phyloP scores from a whole-genome alignment of 306 rosid genomes.

The Pyrus bretschneideri region DNA sequence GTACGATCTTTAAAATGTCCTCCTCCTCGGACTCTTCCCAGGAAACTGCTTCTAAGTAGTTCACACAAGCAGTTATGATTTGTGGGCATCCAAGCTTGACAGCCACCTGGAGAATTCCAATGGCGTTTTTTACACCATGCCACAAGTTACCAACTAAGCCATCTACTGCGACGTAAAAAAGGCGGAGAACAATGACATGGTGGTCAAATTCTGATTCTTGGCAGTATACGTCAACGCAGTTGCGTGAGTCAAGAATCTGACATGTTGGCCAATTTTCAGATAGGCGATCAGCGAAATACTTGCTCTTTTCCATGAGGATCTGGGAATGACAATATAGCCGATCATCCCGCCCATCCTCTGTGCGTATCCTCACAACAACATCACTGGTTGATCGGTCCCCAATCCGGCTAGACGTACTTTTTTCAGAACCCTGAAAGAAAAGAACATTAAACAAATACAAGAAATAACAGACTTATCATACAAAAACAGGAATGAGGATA shows the following conservation, averaged over 20 bases:
- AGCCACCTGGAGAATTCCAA: slow-evolving; percentile 76
- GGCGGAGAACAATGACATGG: slow-evolving; percentile 68
- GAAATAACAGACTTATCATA: neutral
- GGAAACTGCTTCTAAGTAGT: slow-evolving; percentile 79
- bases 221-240: slow-evolving; percentile 82
- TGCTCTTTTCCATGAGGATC: slow-evolving; percentile 47
- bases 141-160: slow-evolving; percentile 59
- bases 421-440: slow-evolving; percentile 50
- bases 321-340: slow-evolving; percentile 79
- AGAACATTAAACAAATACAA: neutral
- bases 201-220: slow-evolving; percentile 68
- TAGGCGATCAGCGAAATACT: slow-evolving; percentile 73
- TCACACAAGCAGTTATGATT: slow-evolving; percentile 61
- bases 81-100: slow-evolving; percentile 70
- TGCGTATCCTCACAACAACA: slow-evolving; percentile 91
- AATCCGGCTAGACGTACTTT: slow-evolving; percentile 28
- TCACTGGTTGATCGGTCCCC: slow-evolving; percentile 80
- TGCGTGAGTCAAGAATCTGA: slow-evolving; percentile 80
- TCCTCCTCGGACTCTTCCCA: slow-evolving; percentile 99
- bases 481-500: neutral
- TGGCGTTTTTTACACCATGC: slow-evolving; percentile 76
- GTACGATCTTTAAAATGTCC: slow-evolving; percentile 72
- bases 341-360: slow-evolving; percentile 75
- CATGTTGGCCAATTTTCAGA: slow-evolving; percentile 96
- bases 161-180: slow-evolving; percentile 51